Conservation (phyloP, 1,139 yeast species). For the Geotrichum citri-aurantii region DNA sequence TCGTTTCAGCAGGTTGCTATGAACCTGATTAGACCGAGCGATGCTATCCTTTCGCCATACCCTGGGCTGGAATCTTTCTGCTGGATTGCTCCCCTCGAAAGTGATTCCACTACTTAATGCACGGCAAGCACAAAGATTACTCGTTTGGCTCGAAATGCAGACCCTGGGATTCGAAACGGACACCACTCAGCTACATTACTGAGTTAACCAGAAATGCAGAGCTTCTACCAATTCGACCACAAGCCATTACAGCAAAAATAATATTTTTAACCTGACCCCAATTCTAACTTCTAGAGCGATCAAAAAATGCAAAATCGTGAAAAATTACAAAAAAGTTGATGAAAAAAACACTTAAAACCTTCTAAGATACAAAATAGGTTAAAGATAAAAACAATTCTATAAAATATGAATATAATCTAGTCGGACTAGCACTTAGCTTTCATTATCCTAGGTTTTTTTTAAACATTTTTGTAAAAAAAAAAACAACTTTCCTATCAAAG, state of each 20-base stretch:
- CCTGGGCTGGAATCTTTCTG: slow-evolving; percentile 33
- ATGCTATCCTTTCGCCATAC: slow-evolving; percentile 31
- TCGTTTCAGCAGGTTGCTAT: neutral
- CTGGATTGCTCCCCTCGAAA: slow-evolving; percentile 38
- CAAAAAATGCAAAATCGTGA: no score
- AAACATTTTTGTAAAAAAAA: no score
- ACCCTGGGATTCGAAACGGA: slow-evolving; percentile 37
- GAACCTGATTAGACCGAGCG: neutral
- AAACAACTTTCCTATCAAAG: no score
- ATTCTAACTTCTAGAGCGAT: neutral
- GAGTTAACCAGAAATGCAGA: slow-evolving; percentile 16
- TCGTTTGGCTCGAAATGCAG: slow-evolving; percentile 29
- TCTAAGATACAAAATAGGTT: no score
- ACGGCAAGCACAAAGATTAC: slow-evolving; percentile 30
- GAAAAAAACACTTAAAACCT: no score
- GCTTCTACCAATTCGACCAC: slow-evolving; percentile 28
- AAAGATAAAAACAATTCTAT: no score
- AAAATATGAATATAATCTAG: no score
- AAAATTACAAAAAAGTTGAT: no score
- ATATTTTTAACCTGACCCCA: neutral
- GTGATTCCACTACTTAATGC: slow-evolving; percentile 29
- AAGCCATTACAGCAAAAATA: slow-evolving; percentile 30
- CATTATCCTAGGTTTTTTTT: no score
- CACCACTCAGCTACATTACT: slow-evolving; percentile 26
- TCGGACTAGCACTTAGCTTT: no score